Base-by-base conservation (phyloP, 2,329 filamentous ascomycete species). In the Sordariomycetes sp. region DNA sequence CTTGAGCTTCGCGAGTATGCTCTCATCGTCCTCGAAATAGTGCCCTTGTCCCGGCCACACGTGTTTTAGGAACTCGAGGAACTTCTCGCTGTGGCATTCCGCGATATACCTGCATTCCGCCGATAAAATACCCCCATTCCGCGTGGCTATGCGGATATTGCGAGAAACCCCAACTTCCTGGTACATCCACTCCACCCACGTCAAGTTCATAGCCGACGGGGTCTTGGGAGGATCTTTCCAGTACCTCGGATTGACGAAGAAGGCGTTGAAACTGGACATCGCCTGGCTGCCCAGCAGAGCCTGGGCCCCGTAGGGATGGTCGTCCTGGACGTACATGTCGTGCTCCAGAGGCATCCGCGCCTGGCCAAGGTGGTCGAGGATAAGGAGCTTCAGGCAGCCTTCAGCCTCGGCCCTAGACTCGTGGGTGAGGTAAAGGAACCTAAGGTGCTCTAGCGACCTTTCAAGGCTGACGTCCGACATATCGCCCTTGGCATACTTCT, bases 241-340 rank as follows among this genome's bases (percentile, higher is more conserved):
- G 28, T 57, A 57, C 20, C 10, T 25, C 14, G 25, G 10, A 20
- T 35, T 50, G 8, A 57, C 25, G 5, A 57, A 57, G 3, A 24
- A 28, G 6, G 46, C 55, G 3, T 18, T 8, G n/a, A 35, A 25
- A 1, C 14, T 34, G 7, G 25, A n/a, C 8, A 51, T 22, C 25
- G 20, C 40, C 22, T 11, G 10, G 20, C 5, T n/a, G 1, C 55
- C 55, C 12, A 57, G 43, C 7, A 57, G 20, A 10, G 7, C 20
- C 20, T 57, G 16, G 8, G 55, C 55, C 28, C 55, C 55, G 25
- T 57, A 57, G 34, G 43, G 43, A 22, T 57, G 55, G n/a, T 57
- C 46, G 25, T 57, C 43, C 20, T 34, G 25, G 43, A 35, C 50
- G 55, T 51, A 57, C 7, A 57, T 1, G 55, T 35, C 16, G 5